phyloP scores from a whole-genome alignment of 2,329 filamentous ascomycete genomes.

The Penicillium sp. region DNA sequence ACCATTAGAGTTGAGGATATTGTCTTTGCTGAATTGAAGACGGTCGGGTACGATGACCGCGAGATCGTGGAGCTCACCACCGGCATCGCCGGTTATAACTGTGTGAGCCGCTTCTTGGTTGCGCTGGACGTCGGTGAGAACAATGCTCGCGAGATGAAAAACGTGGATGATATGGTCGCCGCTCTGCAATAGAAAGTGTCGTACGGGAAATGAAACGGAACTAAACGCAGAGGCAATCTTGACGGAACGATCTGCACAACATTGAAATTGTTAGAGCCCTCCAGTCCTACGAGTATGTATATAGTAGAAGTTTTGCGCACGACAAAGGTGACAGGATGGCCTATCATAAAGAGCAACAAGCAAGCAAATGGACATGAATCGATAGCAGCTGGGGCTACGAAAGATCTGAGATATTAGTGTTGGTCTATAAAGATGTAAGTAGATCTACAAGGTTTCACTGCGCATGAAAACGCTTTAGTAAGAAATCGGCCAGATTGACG shows the following conservation, averaged over 20 bases:
- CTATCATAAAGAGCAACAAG: constrained; percentile 23
- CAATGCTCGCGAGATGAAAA: constrained; percentile 57
- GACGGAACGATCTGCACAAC: not conserved
- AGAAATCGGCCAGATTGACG: constrained; percentile 27
- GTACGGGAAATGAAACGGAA: not conserved
- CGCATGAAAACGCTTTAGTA: constrained; percentile 20
- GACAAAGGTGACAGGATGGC: constrained; percentile 23
- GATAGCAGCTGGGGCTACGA: not conserved
- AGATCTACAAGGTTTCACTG: constrained; percentile 18
- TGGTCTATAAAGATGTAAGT: constrained; percentile 13
- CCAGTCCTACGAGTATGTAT: not conserved
- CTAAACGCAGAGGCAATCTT: no score
- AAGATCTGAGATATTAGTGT: constrained; percentile 9
- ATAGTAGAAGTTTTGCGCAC: not conserved
- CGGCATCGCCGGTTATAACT: constrained; percentile 85
- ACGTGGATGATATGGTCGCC: constrained; percentile 64
- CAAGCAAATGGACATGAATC: constrained; percentile 26
- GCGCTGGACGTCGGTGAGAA: constrained; percentile 65
- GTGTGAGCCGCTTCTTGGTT: constrained; percentile 80
- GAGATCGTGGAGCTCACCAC: constrained; percentile 82
- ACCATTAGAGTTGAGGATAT: constrained; percentile 65
- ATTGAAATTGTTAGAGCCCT: not conserved
- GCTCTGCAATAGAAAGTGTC: constrained; percentile 7
- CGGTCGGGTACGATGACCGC: constrained; percentile 62
- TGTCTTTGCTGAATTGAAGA: constrained; percentile 61